Conservation (phyloP, 805 yeast genomes). For the Schwanniomyces sp. region DNA sequence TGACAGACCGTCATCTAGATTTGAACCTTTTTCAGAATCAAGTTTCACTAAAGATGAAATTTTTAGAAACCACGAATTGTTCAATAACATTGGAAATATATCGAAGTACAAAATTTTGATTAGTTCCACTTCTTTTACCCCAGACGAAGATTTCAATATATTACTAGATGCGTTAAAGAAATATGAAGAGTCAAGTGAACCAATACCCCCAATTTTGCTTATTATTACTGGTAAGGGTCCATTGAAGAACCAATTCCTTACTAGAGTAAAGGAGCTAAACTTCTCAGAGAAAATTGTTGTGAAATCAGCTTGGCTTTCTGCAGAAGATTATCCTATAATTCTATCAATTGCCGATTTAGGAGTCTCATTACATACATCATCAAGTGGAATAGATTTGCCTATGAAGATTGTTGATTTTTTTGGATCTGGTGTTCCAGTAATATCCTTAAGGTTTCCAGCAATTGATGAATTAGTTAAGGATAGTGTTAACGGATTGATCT, state of each 20-base stretch:
- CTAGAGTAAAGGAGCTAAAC: slow-evolving; percentile 41
- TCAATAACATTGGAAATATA: slow-evolving; percentile 20
- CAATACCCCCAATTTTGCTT: slow-evolving; percentile 53
- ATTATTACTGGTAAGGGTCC: slow-evolving; percentile 99
- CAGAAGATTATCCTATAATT: slow-evolving; percentile 76
- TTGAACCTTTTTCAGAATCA: slow-evolving; percentile 45
- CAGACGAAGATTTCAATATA: slow-evolving; percentile 84
- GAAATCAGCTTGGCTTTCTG: slow-evolving; percentile 70
- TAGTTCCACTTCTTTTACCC: slow-evolving; percentile 91
- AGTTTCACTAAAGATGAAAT: slow-evolving; percentile 34
- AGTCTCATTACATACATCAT: slow-evolving; percentile 84
- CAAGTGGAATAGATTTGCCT: slow-evolving; percentile 92
- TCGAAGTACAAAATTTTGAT: slow-evolving; percentile 62
- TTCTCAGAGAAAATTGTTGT: slow-evolving; percentile 54
- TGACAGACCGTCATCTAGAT: slow-evolving; percentile 80
- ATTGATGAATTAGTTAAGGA: slow-evolving; percentile 73
- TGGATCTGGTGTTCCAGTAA: slow-evolving; percentile 93
- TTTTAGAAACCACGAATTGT: slow-evolving; percentile 24
- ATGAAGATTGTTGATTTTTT: slow-evolving; percentile 97
- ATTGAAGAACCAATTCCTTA: slow-evolving; percentile 52
- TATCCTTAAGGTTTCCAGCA: slow-evolving; percentile 75
- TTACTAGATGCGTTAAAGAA: slow-evolving; percentile 65
- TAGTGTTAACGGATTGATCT: slow-evolving; percentile 63
- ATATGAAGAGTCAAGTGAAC: slow-evolving; percentile 45
- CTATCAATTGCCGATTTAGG: slow-evolving; percentile 82